Evolutionary conservation across 192 early-diverging fungal genomes (phyloP).

Genomic region (Linnemannia elongata): DNA sequence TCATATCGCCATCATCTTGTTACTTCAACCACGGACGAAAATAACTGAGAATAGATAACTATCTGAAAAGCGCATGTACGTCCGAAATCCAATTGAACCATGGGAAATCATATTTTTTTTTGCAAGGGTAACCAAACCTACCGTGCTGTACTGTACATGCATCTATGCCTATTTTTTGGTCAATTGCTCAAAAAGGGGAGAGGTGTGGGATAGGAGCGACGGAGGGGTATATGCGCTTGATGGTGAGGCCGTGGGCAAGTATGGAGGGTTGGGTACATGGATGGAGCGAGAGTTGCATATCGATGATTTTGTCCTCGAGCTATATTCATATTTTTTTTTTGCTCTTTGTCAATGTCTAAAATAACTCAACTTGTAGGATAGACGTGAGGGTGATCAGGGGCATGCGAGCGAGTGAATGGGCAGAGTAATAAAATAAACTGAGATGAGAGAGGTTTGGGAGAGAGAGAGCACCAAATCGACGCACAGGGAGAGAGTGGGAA

Average conservation of each 20-base stretch:
- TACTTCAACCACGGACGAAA: neutral
- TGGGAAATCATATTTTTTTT: neutral
- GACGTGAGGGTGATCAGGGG: neutral
- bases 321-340: neutral
- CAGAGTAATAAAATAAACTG: neutral
- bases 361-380: neutral
- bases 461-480: neutral
- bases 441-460: neutral
- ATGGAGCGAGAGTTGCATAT: neutral
- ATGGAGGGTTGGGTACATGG: constrained; percentile 1
- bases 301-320: neutral
- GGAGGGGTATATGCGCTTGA: neutral
- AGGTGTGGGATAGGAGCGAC: neutral
- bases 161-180: neutral
- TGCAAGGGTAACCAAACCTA: neutral
- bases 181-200: no score
- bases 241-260: neutral
- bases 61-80: neutral
- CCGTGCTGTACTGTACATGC: neutral
- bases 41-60: no score
- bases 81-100: neutral
- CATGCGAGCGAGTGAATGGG: neutral
- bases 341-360: neutral
- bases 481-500: neutral
- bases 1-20: neutral